These are phyloP conservation scores for Adenanthera pavonina DNA, from an alignment of 306 rosid species.

Conservation along the genomic window DNA sequence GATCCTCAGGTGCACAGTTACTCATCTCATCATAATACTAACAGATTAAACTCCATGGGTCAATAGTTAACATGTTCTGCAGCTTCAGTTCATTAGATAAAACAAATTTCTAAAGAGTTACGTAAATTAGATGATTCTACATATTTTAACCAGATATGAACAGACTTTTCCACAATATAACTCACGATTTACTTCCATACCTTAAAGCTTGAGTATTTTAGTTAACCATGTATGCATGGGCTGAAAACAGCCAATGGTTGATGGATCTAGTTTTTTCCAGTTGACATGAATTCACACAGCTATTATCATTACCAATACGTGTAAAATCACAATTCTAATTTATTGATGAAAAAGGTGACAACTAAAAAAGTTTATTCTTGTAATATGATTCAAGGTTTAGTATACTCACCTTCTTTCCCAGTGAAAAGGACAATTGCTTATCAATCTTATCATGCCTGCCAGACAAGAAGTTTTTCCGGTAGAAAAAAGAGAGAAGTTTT, in stretches of 20 bases:
- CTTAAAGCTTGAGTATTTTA: background rate
- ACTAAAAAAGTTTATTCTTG: slow-evolving; percentile 3
- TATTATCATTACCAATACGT: slow-evolving; percentile 21
- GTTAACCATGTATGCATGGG: slow-evolving; percentile 3
- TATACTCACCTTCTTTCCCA: slow-evolving; percentile 75
- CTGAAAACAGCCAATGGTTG: slow-evolving; percentile 10
- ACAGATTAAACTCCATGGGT: slow-evolving; percentile 10
- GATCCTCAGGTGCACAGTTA: background rate
- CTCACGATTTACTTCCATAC: background rate
- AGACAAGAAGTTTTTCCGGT: slow-evolving; percentile 71
- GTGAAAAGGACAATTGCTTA: slow-evolving; percentile 62
- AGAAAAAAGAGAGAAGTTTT: slow-evolving; percentile 67
- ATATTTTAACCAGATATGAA: background rate
- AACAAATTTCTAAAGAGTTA: slow-evolving; percentile 9
- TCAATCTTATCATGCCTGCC: slow-evolving; percentile 78
- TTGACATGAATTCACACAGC: background rate
- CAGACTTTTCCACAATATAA: background rate
- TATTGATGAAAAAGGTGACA: background rate
- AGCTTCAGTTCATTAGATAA: slow-evolving; percentile 10
- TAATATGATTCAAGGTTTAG: slow-evolving; percentile 15
- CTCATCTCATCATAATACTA: background rate
- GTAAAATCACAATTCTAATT: background rate
- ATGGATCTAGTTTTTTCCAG: slow-evolving; percentile 12
- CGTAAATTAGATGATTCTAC: background rate
- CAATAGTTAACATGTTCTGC: background rate